Conservation (phyloP, 2,329 filamentous ascomycete genomes). For the Myriosclerotinia duriaeana region DNA sequence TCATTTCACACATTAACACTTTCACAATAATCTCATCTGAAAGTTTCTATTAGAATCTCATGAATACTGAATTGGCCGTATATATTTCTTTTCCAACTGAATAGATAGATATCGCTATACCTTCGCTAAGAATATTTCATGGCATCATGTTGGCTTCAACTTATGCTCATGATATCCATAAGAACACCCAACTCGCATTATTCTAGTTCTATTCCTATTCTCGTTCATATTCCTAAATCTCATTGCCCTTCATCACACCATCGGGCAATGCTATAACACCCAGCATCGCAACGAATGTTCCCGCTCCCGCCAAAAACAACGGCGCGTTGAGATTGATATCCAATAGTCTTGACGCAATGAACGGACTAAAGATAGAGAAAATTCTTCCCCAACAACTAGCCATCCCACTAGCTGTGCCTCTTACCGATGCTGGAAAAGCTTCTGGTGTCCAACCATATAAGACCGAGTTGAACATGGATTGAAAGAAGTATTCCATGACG, state of each 20-base stretch:
- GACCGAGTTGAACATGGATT: constrained; percentile 36
- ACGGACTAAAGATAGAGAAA: constrained; percentile 57
- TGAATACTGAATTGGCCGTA: no score
- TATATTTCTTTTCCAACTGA: not conserved
- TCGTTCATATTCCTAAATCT: constrained; percentile 6
- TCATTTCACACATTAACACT: not conserved
- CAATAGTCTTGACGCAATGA: constrained; percentile 53
- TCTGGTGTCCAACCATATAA: constrained; percentile 34
- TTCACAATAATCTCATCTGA: not conserved
- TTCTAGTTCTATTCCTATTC: not conserved
- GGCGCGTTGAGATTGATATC: constrained; percentile 48
- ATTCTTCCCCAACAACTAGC: constrained; percentile 59
- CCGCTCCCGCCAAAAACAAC: constrained; percentile 56
- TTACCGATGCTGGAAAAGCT: constrained; percentile 47
- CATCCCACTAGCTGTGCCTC: constrained; percentile 54
- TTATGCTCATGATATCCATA: not conserved
- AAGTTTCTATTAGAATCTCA: not conserved
- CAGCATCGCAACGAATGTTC: constrained; percentile 53
- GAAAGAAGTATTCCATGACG: constrained; percentile 40
- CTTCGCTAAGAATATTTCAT: no score
- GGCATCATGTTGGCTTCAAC: not conserved
- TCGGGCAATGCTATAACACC: constrained; percentile 50
- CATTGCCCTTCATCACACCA: constrained; percentile 22
- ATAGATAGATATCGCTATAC: no score
- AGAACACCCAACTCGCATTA: not conserved